Conservation (phyloP, 2,329 filamentous ascomycete species). For the Monosporascus sp. region DNA sequence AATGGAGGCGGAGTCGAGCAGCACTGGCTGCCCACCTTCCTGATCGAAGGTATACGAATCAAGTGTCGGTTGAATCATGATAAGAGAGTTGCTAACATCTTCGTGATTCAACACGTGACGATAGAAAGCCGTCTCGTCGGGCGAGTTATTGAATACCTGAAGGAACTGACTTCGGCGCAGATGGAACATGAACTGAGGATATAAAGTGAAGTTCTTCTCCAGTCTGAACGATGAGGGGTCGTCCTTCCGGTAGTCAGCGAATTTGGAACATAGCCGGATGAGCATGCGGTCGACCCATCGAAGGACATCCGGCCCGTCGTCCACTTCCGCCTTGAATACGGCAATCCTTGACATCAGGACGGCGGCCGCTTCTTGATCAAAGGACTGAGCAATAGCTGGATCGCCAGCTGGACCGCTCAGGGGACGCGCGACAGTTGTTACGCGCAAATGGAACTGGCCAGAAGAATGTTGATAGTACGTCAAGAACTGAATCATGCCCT, state of each 20-base stretch:
- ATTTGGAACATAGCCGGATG: constrained; percentile 90
- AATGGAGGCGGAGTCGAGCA: constrained; percentile 94
- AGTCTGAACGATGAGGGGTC: constrained; percentile 94
- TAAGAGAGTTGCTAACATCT: constrained; percentile 90
- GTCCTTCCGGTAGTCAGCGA: constrained; percentile 97
- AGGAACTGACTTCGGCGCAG: constrained; percentile 94
- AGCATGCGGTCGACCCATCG: constrained; percentile 99
- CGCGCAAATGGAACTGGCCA: constrained; percentile 90
- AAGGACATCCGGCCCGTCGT: constrained; percentile 96
- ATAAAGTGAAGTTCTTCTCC: constrained; percentile 98
- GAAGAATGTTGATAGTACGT: constrained; percentile 98
- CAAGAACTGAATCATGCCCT: constrained; percentile 95
- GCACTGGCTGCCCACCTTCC: constrained; percentile 86
- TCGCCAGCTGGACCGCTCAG: constrained; percentile 92
- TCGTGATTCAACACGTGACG: constrained; percentile 95
- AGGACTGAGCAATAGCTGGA: constrained; percentile 90
- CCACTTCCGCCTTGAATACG: constrained; percentile 97
- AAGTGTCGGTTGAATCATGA: constrained; percentile 98
- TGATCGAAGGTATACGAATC: constrained; percentile 98
- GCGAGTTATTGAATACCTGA: constrained; percentile 99
- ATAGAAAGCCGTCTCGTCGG: constrained; percentile 98
- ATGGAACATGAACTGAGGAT: constrained; percentile 99
- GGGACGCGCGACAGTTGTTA: constrained; percentile 88
- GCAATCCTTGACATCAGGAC: constrained; percentile 99
- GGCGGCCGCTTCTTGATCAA: constrained; percentile 95